These are phyloP conservation scores for Parachaetomium inaequale DNA, from an alignment of 495 filamentous ascomycete species.

Conservation along the genomic window DNA sequence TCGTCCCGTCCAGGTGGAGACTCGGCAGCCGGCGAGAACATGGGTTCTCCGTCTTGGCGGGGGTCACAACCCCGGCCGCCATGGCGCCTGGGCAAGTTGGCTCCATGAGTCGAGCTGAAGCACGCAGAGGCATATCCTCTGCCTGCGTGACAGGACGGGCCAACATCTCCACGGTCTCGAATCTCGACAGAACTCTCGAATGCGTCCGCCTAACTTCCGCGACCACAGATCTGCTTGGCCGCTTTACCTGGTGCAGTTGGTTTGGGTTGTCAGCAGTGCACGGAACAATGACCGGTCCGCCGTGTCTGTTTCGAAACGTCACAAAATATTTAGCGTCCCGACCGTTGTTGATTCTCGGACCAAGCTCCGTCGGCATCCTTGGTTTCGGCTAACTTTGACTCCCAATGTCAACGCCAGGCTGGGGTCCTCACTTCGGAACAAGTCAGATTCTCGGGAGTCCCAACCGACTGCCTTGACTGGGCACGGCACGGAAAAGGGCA, in stretches of 20 bases:
- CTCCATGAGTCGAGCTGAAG: too few relatives aligned
- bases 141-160: too few relatives aligned
- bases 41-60: constrained; percentile 5
- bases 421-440: too few relatives aligned
- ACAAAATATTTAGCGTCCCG: background rate
- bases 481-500: constrained; percentile 28
- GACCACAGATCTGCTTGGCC: too few relatives aligned
- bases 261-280: background rate
- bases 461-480: constrained; percentile 11
- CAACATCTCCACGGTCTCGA: background rate
- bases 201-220: background rate
- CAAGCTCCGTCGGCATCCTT: constrained; percentile 2
- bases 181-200: background rate
- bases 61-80: background rate
- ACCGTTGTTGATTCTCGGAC: background rate
- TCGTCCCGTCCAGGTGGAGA: constrained; percentile 31
- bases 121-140: too few relatives aligned
- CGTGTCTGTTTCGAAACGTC: constrained; percentile 4
- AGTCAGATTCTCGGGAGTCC: background rate
- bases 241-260: background rate
- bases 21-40: constrained; percentile 22
- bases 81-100: background rate
- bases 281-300: background rate
- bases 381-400: background rate
- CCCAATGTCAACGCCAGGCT: background rate